phyloP scores from a whole-genome alignment of 305 asterid genomes.

The Solanum hybrid region DNA sequence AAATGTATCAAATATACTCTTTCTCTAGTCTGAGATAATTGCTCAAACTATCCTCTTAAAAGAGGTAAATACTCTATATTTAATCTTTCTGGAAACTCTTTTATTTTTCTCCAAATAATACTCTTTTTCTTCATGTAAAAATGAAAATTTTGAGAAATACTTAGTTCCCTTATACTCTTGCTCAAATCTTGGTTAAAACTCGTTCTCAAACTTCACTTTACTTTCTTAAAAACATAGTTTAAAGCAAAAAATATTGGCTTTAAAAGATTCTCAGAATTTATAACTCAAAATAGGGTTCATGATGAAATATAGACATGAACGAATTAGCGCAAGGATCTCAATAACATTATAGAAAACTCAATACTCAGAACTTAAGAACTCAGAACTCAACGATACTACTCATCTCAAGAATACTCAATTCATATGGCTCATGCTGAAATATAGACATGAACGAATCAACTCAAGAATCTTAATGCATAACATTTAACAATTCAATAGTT shows the following conservation, averaged over 20 bases:
- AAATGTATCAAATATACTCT: not conserved
- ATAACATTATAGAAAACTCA: not conserved
- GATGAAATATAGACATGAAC: not conserved
- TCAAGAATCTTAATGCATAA: not conserved
- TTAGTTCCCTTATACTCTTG: not conserved
- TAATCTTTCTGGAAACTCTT: not conserved
- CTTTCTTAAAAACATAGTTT: not conserved
- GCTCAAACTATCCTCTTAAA: not conserved
- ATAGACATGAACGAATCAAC: not conserved
- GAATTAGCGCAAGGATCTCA: not conserved
- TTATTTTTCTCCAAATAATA: not conserved
- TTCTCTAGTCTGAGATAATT: not conserved
- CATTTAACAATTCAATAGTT: not conserved
- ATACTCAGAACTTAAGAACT: not conserved
- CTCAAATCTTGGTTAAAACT: not conserved
- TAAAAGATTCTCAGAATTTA: not conserved
- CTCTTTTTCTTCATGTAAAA: not conserved
- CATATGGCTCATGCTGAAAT: not conserved
- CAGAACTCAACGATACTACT: not conserved
- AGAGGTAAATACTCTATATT: not conserved
- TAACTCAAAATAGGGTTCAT: not conserved
- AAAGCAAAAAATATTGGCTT: not conserved
- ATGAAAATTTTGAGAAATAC: not conserved
- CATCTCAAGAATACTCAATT: not conserved
- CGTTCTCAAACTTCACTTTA: not conserved